phyloP scores from a whole-genome alignment of 2,329 filamentous ascomycete genomes.

The Westerdykella sp. region DNA sequence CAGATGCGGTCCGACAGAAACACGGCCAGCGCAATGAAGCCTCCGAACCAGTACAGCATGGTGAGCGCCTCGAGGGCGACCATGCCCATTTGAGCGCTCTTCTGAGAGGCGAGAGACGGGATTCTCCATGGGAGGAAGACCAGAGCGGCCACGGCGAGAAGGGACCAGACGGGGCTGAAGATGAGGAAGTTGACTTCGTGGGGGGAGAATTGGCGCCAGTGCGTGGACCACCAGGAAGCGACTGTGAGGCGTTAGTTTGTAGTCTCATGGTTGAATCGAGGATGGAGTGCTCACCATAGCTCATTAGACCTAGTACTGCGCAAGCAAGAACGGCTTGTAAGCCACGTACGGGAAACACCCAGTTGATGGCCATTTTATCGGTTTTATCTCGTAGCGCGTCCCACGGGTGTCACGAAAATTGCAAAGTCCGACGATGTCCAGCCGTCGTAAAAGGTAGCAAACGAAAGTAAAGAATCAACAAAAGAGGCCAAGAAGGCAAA shows the following conservation, averaged over 20 bases:
- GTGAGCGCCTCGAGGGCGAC: slow-evolving; percentile 65
- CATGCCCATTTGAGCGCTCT: slow-evolving; percentile 46
- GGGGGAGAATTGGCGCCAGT: slow-evolving; percentile 50
- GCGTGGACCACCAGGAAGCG: slow-evolving; percentile 47
- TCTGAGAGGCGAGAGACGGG: slow-evolving; percentile 50
- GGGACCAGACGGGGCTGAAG: slow-evolving; percentile 71
- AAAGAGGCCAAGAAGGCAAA: slow-evolving; percentile 12
- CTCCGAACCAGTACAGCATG: slow-evolving; percentile 85
- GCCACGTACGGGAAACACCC: slow-evolving; percentile 59
- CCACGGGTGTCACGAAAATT: not conserved
- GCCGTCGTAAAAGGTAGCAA: not conserved
- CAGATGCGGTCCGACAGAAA: slow-evolving; percentile 54
- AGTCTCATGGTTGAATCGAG: not conserved
- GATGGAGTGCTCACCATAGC: slow-evolving; percentile 53
- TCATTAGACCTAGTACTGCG: slow-evolving; percentile 68
- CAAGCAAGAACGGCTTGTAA: slow-evolving; percentile 63
- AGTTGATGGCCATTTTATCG: slow-evolving; percentile 46
- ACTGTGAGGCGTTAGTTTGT: slow-evolving; percentile 41
- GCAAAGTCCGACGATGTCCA: not conserved
- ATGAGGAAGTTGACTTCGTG: slow-evolving; percentile 67
- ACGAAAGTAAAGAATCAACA: slow-evolving; percentile 6
- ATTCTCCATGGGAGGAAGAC: slow-evolving; percentile 60
- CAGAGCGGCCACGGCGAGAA: slow-evolving; percentile 62
- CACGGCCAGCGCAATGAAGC: slow-evolving; percentile 70
- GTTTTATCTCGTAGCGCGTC: slow-evolving; percentile 2